A percentile compares a stretch with the other conserved stretches of the same genome.
Conservation (phyloP, 345 rosid species). For the Lenwebbia sp. region DNA sequence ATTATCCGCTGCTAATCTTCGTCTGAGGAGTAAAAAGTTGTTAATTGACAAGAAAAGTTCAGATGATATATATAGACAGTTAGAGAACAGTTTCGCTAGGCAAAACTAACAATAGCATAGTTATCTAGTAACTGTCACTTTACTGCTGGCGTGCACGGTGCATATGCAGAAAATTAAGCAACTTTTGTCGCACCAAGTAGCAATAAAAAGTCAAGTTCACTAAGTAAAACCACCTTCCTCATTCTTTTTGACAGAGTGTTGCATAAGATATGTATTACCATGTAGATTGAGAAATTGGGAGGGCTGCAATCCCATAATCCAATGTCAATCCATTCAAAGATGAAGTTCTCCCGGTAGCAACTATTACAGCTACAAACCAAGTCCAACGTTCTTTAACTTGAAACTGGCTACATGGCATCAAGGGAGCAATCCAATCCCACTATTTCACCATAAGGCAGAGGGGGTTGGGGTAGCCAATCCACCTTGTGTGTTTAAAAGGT, state of each 20-base stretch:
- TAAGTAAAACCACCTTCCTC: not conserved
- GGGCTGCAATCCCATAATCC: not conserved
- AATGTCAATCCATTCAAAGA: not conserved
- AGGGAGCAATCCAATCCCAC: not conserved
- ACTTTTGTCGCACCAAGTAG: not conserved
- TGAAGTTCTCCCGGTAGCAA: not conserved
- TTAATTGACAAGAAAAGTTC: not conserved
- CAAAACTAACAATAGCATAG: not conserved
- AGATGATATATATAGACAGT: not conserved
- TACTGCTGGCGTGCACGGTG: not conserved
- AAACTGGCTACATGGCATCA: not conserved
- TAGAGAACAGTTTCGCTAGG: not conserved
- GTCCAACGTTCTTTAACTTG: not conserved
- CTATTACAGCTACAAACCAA: not conserved
- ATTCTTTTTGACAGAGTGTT: not conserved
- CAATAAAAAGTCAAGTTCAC: not conserved
- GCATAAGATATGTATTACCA: not conserved
- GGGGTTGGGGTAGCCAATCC: not conserved
- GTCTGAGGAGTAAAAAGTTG: constrained; percentile 24
- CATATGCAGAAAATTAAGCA: not conserved
- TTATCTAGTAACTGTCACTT: not conserved
- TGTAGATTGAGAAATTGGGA: not conserved
- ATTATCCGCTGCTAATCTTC: constrained; percentile 67
- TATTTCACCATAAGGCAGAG: not conserved
- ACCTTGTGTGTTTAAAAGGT: not conserved